These are phyloP conservation scores for Fusarium poae DNA, from an alignment of 2,329 filamentous ascomycete species.

Conservation along the genomic window DNA sequence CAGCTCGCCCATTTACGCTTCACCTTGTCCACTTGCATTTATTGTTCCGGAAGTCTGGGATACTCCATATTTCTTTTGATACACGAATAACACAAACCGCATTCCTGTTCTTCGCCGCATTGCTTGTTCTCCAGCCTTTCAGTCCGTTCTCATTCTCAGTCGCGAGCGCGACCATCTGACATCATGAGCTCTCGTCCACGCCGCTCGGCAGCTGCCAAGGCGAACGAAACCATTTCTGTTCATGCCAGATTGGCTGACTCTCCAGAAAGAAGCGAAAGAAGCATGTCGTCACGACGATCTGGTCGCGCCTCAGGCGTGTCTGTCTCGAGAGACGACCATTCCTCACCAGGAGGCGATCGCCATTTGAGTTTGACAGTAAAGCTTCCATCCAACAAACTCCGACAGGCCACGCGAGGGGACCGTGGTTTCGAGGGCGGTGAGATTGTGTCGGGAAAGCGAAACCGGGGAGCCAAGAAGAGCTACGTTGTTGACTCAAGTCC, in stretches of 20 bases:
- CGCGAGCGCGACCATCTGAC: constrained; percentile 42
- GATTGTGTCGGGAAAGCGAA: constrained; percentile 65
- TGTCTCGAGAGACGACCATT: constrained; percentile 60
- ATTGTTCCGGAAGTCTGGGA: constrained; percentile 1
- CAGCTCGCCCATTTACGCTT: constrained; percentile 12
- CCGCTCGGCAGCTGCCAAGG: constrained; percentile 59
- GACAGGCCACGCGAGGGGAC: constrained; percentile 62
- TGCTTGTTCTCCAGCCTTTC: constrained; percentile 10
- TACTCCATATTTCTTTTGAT: constrained; percentile 4
- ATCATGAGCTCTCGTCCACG: constrained; percentile 64
- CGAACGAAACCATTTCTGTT: constrained; percentile 59
- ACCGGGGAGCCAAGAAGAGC: constrained; percentile 68
- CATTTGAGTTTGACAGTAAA: constrained; percentile 64
- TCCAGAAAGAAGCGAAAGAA: constrained; percentile 54
- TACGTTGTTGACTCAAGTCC: constrained; percentile 70
- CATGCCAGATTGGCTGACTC: constrained; percentile 59
- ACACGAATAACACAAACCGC: constrained; percentile 12
- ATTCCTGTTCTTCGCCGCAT: neutral
- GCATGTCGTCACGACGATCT: constrained; percentile 67
- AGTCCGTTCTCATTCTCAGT: constrained; percentile 4
- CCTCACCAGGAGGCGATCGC: constrained; percentile 61
- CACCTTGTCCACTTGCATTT: constrained; percentile 10
- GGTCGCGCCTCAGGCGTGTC: constrained; percentile 61
- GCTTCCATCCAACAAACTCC: constrained; percentile 64
- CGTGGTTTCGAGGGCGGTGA: constrained; percentile 60